These are phyloP conservation scores for Scheffersomyces stambukii DNA, from an alignment of 1,139 yeast species.

Conservation along the genomic window DNA sequence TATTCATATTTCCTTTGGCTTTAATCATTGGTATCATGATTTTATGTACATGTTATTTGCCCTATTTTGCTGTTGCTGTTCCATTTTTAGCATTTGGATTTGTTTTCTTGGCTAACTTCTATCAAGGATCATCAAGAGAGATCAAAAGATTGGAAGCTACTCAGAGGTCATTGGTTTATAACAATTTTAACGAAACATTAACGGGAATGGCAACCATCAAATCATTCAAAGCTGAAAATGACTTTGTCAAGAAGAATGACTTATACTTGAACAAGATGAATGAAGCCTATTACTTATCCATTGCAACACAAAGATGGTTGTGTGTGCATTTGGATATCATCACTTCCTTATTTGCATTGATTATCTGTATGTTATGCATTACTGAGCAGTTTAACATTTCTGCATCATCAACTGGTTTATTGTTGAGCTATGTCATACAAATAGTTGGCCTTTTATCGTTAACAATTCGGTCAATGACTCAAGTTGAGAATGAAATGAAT, in stretches of 20 bases:
- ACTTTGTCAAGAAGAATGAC: constrained; percentile 34
- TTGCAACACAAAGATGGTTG: constrained; percentile 45
- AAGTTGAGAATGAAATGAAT: constrained; percentile 46
- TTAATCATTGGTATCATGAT: constrained; percentile 39
- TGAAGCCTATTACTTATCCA: constrained; percentile 39
- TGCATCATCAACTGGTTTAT: constrained; percentile 43
- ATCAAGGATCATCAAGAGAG: constrained; percentile 43
- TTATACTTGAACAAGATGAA: constrained; percentile 35
- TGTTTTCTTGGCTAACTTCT: constrained; percentile 32
- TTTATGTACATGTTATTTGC: constrained; percentile 41
- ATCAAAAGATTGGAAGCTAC: constrained; percentile 42
- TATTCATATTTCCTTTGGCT: constrained; percentile 38
- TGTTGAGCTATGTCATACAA: constrained; percentile 40
- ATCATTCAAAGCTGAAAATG: constrained; percentile 28
- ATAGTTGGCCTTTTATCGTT: constrained; percentile 42
- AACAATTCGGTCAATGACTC: constrained; percentile 41
- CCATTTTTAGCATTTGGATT: constrained; percentile 34
- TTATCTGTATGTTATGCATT: constrained; percentile 38
- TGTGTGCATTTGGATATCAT: constrained; percentile 38
- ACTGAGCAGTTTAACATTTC: constrained; percentile 37
- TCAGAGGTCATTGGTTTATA: constrained; percentile 43
- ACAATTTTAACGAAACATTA: constrained; percentile 43
- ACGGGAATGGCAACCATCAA: constrained; percentile 43
- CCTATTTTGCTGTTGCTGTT: constrained; percentile 45
- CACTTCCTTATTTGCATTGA: constrained; percentile 35